Percentiles rank a stretch among this genome's conserved stretches.
phyloP scores from a whole-genome alignment of 176 grass and related monocot genomes.

The Oropetium thomaeum region DNA sequence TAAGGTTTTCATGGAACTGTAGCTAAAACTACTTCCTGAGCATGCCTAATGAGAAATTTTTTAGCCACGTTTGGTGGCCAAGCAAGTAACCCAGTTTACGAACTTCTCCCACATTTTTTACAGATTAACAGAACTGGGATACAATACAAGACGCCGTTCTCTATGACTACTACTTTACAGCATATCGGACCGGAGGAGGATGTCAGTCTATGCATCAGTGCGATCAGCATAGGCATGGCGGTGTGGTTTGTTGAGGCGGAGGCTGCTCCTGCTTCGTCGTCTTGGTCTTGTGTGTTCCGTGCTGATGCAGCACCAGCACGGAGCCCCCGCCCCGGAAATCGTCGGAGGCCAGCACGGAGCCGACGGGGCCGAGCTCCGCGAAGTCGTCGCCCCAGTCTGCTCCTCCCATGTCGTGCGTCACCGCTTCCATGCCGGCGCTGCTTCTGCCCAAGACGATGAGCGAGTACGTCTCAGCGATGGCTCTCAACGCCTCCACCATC shows the following conservation, averaged over 20 bases:
- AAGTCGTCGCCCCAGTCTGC: conserved; percentile 49
- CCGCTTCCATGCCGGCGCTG: neutral
- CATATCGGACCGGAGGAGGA: neutral
- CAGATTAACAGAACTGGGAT: neutral
- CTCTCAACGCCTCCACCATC: conserved; percentile 34
- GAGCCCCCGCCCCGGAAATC: conserved; percentile 54
- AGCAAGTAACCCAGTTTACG: no score
- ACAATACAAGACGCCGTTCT: neutral
- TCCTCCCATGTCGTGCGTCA: conserved; percentile 50
- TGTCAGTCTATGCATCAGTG: neutral
- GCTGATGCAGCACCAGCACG: conserved; percentile 64
- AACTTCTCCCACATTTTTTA: no score
- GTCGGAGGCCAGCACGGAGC: conserved; percentile 62
- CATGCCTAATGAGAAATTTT: no score
- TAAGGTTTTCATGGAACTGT: no score
- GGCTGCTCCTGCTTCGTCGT: neutral
- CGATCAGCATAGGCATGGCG: neutral
- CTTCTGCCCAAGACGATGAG: conserved; percentile 57
- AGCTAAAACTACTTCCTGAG: no score
- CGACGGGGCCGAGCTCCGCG: neutral
- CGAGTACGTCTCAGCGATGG: conserved; percentile 52
- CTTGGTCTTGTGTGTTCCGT: conserved; percentile 32
- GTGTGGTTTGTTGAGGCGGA: neutral
- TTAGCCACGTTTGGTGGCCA: no score
- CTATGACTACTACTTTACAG: neutral